Percentiles rank a stretch among this genome's conserved stretches.
These are phyloP conservation scores for Wickerhamiella dianesei DNA, from an alignment of 805 yeast species.

Conservation along the genomic window DNA sequence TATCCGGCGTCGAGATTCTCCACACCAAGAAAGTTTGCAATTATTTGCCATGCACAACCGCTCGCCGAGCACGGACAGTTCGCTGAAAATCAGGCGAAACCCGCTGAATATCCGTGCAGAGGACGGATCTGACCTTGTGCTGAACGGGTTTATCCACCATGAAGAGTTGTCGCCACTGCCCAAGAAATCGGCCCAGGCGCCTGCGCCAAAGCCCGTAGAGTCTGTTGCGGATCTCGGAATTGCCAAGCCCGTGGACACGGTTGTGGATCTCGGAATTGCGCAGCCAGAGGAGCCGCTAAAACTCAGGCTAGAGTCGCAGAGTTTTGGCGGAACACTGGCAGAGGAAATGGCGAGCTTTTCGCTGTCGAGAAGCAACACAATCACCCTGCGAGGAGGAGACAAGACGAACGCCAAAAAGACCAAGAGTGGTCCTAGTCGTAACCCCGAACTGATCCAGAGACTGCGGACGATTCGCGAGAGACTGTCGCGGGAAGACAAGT, in stretches of 20 bases:
- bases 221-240: neutral
- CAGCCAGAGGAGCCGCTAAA: slow-evolving; percentile 1
- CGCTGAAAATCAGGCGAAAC: slow-evolving; percentile 19
- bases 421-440: slow-evolving; percentile 11
- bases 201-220: neutral
- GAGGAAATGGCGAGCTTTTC: slow-evolving; percentile 9
- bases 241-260: neutral
- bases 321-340: slow-evolving; percentile 8
- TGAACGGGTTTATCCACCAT: neutral
- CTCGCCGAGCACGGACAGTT: slow-evolving; percentile 15
- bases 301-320: neutral
- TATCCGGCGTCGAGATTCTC: neutral
- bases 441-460: slow-evolving; percentile 15
- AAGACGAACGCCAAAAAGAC: slow-evolving; percentile 4
- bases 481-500: slow-evolving; percentile 3
- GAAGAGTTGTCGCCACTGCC: neutral
- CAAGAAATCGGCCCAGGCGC: neutral
- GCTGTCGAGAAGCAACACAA: slow-evolving; percentile 14
- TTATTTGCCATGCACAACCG: slow-evolving; percentile 16
- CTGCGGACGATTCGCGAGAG: slow-evolving; percentile 17
- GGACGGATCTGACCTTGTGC: slow-evolving; percentile 25
- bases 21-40: no score
- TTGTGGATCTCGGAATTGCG: slow-evolving; percentile 2
- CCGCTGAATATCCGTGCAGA: slow-evolving; percentile 24
- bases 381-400: slow-evolving; percentile 4